A percentile compares a stretch with the other conserved stretches of the same genome.
Evolutionary conservation across 2,329 filamentous ascomycete genomes (phyloP).

Genomic region (Paraconiothyrium brasiliense): DNA sequence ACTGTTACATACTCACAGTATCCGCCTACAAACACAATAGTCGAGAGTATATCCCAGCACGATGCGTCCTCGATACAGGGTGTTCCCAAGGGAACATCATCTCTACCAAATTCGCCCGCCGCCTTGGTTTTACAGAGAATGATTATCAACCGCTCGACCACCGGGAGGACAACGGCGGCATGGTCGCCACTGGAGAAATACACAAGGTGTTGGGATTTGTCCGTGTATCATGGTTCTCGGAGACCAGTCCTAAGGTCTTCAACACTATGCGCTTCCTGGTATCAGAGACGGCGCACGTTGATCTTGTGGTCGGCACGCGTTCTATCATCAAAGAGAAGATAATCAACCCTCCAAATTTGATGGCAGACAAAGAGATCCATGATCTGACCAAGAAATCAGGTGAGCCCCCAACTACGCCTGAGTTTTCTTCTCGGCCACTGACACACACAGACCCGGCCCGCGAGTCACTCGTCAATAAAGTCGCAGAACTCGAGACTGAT

Average conservation of each 20-base stretch:
- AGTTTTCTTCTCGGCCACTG: not conserved
- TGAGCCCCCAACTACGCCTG: not conserved
- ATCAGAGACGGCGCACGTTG: not conserved
- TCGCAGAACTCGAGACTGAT: not conserved
- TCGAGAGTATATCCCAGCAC: not conserved
- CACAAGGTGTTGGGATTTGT: conserved; percentile 8
- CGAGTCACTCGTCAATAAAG: not conserved
- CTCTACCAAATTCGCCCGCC: conserved; percentile 1
- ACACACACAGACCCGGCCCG: not conserved
- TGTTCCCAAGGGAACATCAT: conserved; percentile 18
- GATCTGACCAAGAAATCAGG: not conserved
- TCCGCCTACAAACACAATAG: conserved; percentile 6
- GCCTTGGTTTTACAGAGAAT: conserved; percentile 9
- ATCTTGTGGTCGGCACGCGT: not conserved
- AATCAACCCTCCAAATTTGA: not conserved
- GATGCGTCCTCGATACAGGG: conserved; percentile 17
- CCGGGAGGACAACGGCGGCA: conserved; percentile 8
- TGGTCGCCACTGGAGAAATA: conserved; percentile 6
- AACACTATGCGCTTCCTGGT: conserved; percentile 3
- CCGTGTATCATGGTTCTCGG: conserved; percentile 17
- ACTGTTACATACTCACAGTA: conserved; percentile 11
- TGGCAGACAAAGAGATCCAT: not conserved
- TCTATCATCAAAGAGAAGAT: conserved; percentile 1
- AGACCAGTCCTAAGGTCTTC: conserved; percentile 6
- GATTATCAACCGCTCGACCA: not conserved